Evolutionary conservation across 768 basidiomycete species (phyloP).

Genomic region (Hortiboletus campestris): DNA sequence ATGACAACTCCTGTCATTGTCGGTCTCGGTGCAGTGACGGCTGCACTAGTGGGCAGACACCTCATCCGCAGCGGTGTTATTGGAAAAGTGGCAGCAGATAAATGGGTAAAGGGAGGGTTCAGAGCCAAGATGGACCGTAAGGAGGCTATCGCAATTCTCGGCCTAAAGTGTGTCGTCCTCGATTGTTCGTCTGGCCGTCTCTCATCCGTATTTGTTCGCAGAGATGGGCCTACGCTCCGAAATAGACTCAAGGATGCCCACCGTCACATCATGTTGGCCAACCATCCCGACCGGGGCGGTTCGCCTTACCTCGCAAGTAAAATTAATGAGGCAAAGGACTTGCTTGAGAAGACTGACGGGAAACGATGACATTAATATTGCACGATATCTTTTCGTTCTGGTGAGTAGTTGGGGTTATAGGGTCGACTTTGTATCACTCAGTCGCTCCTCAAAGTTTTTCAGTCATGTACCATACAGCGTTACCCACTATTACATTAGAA

Average conservation of each 20-base stretch:
- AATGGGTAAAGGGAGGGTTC: conserved; percentile 95
- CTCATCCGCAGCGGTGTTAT: conserved; percentile 62
- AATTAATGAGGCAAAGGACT: conserved; percentile 97
- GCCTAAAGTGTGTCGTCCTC: conserved; percentile 70
- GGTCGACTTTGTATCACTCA: background rate
- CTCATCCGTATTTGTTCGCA: conserved; percentile 31
- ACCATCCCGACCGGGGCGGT: conserved; percentile 97
- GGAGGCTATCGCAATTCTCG: conserved; percentile 89
- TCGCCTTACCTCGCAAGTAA: conserved; percentile 98
- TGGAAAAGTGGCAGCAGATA: conserved; percentile 61
- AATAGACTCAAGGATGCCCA: conserved; percentile 90
- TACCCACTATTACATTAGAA: conserved; percentile 17
- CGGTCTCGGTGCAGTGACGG: conserved; percentile 74
- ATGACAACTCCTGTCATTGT: conserved; percentile 82
- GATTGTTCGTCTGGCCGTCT: background rate
- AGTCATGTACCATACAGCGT: conserved; percentile 21
- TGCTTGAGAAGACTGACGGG: conserved; percentile 78
- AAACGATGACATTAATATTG: conserved; percentile 29
- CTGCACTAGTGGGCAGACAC: conserved; percentile 72
- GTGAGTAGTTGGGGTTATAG: conserved; percentile 2
- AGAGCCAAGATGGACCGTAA: conserved; percentile 93
- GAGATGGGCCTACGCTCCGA: conserved; percentile 80
- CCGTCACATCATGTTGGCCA: conserved; percentile 94
- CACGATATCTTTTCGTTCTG: conserved; percentile 1
- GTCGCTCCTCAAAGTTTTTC: background rate